These are phyloP conservation scores for Fusarium goolgardi DNA, from an alignment of 2,329 filamentous ascomycete genomes.

Conservation along the genomic window DNA sequence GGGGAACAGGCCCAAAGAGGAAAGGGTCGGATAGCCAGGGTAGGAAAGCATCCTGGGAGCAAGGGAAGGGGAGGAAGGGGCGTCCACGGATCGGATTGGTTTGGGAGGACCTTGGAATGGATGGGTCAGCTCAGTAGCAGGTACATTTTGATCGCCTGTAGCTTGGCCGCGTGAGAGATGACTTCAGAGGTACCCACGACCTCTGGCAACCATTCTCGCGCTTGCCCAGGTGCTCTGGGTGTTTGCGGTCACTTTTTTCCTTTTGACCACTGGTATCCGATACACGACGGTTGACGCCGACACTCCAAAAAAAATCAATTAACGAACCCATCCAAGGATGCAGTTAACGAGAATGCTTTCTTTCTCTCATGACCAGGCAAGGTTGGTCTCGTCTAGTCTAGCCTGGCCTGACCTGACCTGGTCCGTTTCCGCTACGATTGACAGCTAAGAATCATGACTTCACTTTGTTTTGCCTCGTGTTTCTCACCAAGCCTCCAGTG, in stretches of 20 bases:
- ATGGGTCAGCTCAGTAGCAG: slow-evolving; percentile 18
- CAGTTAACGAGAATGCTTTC: slow-evolving; percentile 13
- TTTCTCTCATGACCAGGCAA: slow-evolving; percentile 9
- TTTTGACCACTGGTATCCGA: slow-evolving; percentile 20
- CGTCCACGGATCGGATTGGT: slow-evolving; percentile 25
- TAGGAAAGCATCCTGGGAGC: slow-evolving; percentile 34
- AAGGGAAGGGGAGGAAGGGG: slow-evolving; percentile 25
- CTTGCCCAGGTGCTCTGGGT: slow-evolving; percentile 7
- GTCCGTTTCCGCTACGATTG: slow-evolving; percentile 1
- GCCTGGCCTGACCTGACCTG: background rate
- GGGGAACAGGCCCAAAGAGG: slow-evolving; percentile 42
- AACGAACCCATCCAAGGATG: slow-evolving; percentile 11
- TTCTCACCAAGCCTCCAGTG: slow-evolving; percentile 24
- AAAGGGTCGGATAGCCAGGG: slow-evolving; percentile 37
- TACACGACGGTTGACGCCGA: slow-evolving; percentile 12
- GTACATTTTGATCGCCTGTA: slow-evolving; percentile 12
- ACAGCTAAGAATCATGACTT: slow-evolving; percentile 9
- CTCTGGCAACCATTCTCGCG: slow-evolving; percentile 7
- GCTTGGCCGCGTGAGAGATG: background rate
- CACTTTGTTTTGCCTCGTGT: background rate
- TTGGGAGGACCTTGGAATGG: slow-evolving; percentile 17
- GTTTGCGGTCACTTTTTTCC: slow-evolving; percentile 19
- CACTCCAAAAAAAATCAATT: slow-evolving; percentile 1
- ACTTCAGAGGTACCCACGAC: slow-evolving; percentile 16
- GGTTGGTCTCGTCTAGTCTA: background rate